Evolutionary conservation across 2,329 filamentous ascomycete genomes (phyloP).

Genomic region (Hypoxylon sp.): DNA sequence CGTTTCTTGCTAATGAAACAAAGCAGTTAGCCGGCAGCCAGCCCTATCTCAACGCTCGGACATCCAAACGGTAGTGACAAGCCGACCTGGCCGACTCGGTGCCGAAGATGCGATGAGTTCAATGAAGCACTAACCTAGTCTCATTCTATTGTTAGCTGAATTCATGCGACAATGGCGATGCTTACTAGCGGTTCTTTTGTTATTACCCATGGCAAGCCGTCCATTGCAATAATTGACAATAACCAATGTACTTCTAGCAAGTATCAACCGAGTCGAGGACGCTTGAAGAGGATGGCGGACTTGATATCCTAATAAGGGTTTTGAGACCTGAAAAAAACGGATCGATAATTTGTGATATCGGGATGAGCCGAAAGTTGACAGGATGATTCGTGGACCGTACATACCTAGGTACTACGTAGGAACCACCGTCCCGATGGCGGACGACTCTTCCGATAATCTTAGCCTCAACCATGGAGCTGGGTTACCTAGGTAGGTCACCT

Average conservation of each 20-base stretch:
- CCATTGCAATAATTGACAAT: conserved; percentile 5
- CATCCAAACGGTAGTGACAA: background rate
- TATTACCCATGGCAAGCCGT: background rate
- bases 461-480: conserved; percentile 31
- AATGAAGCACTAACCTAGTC: background rate
- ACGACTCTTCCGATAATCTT: conserved; percentile 25
- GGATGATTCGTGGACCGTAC: conserved; percentile 1
- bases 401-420: too few species aligned
- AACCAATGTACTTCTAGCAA: background rate
- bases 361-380: conserved; percentile 26
- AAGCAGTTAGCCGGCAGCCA: conserved; percentile 13
- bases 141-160: background rate
- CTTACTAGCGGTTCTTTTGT: background rate
- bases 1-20: background rate
- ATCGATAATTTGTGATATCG: conserved; percentile 32
- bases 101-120: background rate
- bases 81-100: background rate
- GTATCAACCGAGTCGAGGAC: conserved; percentile 1
- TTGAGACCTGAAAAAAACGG: conserved; percentile 19
- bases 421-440: conserved; percentile 30
- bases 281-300: background rate
- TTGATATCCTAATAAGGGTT: conserved; percentile 37
- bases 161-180: background rate
- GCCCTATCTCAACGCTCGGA: background rate
- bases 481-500: conserved; percentile 18